These are phyloP conservation scores for Gossypium longicalyx DNA, from an alignment of 345 rosid genomes.

Conservation along the genomic window DNA sequence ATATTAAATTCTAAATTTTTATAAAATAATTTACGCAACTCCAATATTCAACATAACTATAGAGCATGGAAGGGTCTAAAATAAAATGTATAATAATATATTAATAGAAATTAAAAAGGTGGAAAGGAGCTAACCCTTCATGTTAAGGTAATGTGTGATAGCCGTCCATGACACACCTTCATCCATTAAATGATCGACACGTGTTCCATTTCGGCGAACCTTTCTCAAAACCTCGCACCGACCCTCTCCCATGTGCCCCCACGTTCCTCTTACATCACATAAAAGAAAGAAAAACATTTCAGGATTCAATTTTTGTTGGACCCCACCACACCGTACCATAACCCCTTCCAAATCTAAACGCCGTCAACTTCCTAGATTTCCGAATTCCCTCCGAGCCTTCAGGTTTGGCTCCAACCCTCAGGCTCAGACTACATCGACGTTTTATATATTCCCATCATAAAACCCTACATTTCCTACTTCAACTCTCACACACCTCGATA, in stretches of 20 bases:
- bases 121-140: not conserved
- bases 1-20: no score
- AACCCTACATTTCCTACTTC: conserved; percentile 1
- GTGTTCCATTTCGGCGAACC: not conserved
- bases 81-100: not conserved
- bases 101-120: not conserved
- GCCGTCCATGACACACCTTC: not conserved
- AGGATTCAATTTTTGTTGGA: not conserved
- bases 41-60: no score
- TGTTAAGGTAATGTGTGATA: not conserved
- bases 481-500: not conserved
- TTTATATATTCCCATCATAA: conserved; percentile 5
- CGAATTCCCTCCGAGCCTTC: not conserved
- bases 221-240: not conserved
- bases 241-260: not conserved
- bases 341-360: conserved; percentile 10
- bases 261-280: not conserved
- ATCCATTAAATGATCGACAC: not conserved
- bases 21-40: no score
- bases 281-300: not conserved
- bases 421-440: not conserved
- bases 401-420: conserved; percentile 5
- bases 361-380: not conserved
- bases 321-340: not conserved
- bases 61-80: conserved; percentile 37